Conservation (phyloP, 345 rosid species). For the Salix suchowensis region DNA sequence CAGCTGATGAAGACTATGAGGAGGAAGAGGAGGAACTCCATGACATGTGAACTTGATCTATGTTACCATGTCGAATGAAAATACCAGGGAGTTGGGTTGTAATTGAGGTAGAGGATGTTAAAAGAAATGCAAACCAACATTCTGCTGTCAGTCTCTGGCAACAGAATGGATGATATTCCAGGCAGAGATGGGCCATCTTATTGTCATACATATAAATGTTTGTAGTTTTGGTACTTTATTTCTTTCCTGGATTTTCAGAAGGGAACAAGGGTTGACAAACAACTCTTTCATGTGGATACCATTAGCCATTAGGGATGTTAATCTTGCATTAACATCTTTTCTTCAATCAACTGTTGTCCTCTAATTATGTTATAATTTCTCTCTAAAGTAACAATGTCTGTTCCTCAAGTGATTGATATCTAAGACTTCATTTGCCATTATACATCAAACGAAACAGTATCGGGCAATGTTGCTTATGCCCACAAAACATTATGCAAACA, state of each 20-base stretch:
- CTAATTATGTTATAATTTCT: background rate
- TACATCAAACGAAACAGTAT: too few species aligned
- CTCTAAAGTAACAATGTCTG: background rate
- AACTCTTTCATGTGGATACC: background rate
- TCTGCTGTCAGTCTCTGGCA: background rate
- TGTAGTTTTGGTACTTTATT: background rate
- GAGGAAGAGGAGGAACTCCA: conserved; percentile 30
- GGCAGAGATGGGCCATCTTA: background rate
- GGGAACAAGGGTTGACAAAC: background rate
- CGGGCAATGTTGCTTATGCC: background rate
- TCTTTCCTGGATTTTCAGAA: background rate
- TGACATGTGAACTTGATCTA: background rate
- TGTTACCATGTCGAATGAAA: background rate
- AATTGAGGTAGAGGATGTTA: background rate
- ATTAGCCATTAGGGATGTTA: background rate
- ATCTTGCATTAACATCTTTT: background rate
- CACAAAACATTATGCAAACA: background rate
- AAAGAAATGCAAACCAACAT: background rate
- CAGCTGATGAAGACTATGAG: conserved; percentile 39
- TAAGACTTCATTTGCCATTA: too few species aligned
- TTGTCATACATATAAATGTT: background rate
- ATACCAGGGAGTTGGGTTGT: background rate
- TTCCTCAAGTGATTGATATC: background rate
- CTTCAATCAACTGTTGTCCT: background rate
- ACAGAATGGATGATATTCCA: background rate